These are phyloP conservation scores for Pythium periplocum DNA, from an alignment of 352 stramenopile genomes.

Conservation along the genomic window DNA sequence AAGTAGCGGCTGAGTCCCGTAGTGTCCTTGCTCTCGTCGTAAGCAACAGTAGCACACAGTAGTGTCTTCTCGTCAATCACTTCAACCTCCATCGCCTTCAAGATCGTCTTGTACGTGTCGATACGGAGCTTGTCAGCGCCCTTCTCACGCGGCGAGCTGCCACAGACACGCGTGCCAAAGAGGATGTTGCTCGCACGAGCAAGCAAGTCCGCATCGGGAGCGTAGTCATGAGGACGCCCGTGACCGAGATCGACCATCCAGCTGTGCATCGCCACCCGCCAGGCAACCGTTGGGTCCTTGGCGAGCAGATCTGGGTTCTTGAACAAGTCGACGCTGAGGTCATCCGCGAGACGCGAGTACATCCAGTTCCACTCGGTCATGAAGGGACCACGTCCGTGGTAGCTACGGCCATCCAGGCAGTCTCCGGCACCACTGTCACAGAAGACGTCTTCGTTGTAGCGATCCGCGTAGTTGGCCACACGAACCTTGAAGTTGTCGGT, in stretches of 20 bases:
- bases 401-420: slow-evolving; percentile 7
- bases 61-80: not conserved
- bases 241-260: slow-evolving; percentile 8
- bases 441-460: slow-evolving; percentile 7
- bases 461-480: not conserved
- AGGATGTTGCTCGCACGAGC: slow-evolving; percentile 2
- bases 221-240: slow-evolving; percentile 4
- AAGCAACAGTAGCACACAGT: not conserved
- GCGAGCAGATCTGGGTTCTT: slow-evolving; percentile 7
- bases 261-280: slow-evolving; percentile 9
- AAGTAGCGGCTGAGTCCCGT: slow-evolving; percentile 2
- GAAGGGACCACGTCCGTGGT: slow-evolving; percentile 13
- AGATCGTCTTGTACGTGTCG: slow-evolving; percentile 1
- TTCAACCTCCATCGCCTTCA: slow-evolving; percentile 1
- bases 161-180: slow-evolving; percentile 2
- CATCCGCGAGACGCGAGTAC: slow-evolving; percentile 6
- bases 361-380: slow-evolving; percentile 14
- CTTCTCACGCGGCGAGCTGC: slow-evolving; percentile 1
- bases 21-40: not conserved
- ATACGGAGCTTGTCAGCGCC: not conserved
- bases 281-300: slow-evolving; percentile 2
- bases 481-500: slow-evolving; percentile 5
- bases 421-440: slow-evolving; percentile 6
- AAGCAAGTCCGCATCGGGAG: not conserved
- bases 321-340: slow-evolving; percentile 5